These are phyloP conservation scores for Populus simonii DNA, from an alignment of 345 rosid genomes.

Conservation along the genomic window DNA sequence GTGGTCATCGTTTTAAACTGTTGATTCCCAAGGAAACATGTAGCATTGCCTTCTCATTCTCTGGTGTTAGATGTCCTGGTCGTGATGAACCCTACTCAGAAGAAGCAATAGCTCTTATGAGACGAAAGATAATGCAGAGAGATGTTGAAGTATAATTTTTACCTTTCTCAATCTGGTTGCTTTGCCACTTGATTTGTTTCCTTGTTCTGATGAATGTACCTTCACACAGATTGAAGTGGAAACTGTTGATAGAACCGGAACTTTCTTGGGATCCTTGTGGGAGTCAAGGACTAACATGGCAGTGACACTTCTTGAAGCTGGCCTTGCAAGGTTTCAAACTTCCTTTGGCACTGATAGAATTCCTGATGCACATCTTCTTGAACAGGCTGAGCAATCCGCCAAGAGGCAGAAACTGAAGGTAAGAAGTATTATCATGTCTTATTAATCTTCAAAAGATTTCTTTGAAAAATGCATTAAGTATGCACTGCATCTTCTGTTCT, in stretches of 20 bases:
- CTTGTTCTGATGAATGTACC: not conserved
- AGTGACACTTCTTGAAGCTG: constrained; percentile 77
- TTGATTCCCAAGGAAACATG: constrained; percentile 91
- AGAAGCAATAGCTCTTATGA: constrained; percentile 91
- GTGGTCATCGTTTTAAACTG: constrained; percentile 97
- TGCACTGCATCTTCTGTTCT: not conserved
- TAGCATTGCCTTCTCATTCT: constrained; percentile 92
- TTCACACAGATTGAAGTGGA: constrained; percentile 78
- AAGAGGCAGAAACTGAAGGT: constrained; percentile 87
- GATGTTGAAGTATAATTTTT: constrained; percentile 70
- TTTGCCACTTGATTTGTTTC: constrained; percentile 7
- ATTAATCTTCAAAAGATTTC: not conserved
- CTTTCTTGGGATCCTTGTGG: constrained; percentile 96
- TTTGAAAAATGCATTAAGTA: not conserved
- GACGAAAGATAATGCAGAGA: constrained; percentile 92
- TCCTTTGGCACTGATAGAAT: constrained; percentile 83
- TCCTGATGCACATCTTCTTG: constrained; percentile 78
- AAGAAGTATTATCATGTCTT: constrained; percentile 7
- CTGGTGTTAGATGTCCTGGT: constrained; percentile 98
- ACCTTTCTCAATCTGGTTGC: constrained; percentile 2
- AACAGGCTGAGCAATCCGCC: constrained; percentile 83
- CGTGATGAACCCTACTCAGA: constrained; percentile 88
- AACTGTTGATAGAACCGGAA: constrained; percentile 90
- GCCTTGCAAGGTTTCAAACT: constrained; percentile 85
- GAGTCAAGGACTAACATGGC: constrained; percentile 77